A percentile compares a stretch with the other conserved stretches of the same genome.
These are phyloP conservation scores for Jaminaea rosea DNA, from an alignment of 1,284 basidiomycete genomes.

Conservation along the genomic window DNA sequence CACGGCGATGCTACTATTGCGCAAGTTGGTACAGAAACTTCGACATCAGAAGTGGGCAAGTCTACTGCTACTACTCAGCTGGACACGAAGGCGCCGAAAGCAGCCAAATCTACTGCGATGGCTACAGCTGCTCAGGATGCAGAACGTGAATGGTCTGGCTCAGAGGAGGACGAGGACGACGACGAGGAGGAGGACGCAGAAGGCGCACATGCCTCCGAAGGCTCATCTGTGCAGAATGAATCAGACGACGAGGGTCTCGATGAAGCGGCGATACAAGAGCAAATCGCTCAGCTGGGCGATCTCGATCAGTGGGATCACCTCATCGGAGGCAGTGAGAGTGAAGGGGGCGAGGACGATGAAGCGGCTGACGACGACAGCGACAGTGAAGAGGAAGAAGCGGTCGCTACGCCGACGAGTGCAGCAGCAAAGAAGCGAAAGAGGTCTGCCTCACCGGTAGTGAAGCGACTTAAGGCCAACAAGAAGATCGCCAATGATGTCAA, in stretches of 20 bases:
- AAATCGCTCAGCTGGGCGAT: slow-evolving; percentile 21
- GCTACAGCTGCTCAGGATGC: neutral
- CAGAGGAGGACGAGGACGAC: slow-evolving; percentile 4
- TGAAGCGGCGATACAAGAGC: neutral
- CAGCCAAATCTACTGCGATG: neutral
- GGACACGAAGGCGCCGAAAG: neutral
- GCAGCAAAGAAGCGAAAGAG: neutral
- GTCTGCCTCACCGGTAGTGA: too few species aligned
- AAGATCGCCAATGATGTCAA: neutral
- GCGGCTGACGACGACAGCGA: slow-evolving; percentile 34
- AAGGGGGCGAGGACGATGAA: slow-evolving; percentile 34
- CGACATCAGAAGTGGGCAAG: neutral
- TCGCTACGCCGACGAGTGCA: neutral
- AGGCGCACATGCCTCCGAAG: neutral
- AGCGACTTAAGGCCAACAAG: slow-evolving; percentile 1
- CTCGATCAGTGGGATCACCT: slow-evolving; percentile 22
- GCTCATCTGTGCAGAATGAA: neutral
- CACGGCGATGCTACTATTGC: neutral
- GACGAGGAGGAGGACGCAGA: slow-evolving; percentile 5
- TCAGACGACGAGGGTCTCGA: slow-evolving; percentile 1
- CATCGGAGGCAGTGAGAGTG: slow-evolving; percentile 46
- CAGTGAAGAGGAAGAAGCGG: slow-evolving; percentile 4
- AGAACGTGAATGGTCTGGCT: slow-evolving; percentile 1
- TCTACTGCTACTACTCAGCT: neutral
- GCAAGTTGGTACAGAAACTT: neutral